A percentile compares a stretch with the other conserved stretches of the same genome.
These are phyloP conservation scores for Trichoderma sp. DNA, from an alignment of 2,329 filamentous ascomycete species.

Conservation along the genomic window DNA sequence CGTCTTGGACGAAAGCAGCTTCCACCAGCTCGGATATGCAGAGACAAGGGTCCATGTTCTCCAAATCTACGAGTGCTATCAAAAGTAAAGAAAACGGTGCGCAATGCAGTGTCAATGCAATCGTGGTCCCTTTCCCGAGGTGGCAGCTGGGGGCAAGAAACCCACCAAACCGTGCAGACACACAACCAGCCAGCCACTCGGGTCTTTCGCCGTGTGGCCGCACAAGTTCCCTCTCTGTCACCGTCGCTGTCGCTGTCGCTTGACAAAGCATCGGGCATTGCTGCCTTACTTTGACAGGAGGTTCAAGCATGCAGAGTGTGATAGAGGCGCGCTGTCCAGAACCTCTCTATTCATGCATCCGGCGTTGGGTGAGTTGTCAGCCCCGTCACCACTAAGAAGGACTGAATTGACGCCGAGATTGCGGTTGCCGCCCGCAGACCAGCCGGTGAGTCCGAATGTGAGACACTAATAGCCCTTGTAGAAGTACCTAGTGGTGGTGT, in stretches of 20 bases:
- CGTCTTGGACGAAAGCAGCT: background rate
- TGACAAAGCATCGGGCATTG: background rate
- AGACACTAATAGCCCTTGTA: background rate
- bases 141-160: background rate
- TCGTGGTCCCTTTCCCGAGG: slow-evolving; percentile 1
- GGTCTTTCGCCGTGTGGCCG: background rate
- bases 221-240: background rate
- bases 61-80: background rate
- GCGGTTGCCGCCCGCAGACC: background rate
- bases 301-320: background rate
- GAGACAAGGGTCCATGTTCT: background rate
- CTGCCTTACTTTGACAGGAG: background rate
- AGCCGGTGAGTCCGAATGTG: background rate
- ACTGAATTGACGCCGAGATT: background rate
- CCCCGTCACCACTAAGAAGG: background rate
- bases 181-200: background rate
- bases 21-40: background rate
- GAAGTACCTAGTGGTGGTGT: background rate
- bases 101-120: background rate
- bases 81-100: background rate
- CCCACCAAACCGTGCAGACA: background rate
- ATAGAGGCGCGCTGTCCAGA: background rate
- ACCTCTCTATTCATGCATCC: background rate
- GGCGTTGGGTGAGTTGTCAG: background rate
- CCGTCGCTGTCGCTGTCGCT: background rate